Evolutionary conservation across 2,329 filamentous ascomycete genomes (phyloP), one percentile per base, ranked within the genome.

Genomic region (Fusarium sp.): DNA sequence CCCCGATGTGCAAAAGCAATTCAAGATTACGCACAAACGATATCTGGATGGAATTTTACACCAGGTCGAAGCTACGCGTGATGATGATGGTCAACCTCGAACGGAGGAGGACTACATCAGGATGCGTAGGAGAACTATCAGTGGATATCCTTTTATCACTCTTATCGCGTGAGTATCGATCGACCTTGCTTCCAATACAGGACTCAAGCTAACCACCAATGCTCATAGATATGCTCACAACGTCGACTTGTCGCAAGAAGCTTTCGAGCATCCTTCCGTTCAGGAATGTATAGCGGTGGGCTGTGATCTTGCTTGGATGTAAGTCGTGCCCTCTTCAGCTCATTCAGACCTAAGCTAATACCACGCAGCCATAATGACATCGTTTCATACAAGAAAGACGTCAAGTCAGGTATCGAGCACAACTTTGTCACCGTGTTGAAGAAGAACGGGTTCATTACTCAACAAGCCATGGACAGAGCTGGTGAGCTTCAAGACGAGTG

Each of bases 251-350:
- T 30, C 35, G 7, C 49, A 41, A 7, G 23, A 53, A 9, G 49
- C 23, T 12, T 53, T 53, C 15, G 23, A 53, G 3, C 35, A 53
- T 1, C 18, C 35, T 1, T 53, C 49, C 0, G 10, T 53, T 17
- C 49, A 53, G 26, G 49, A 53, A 17, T 53, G 35, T 17, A 53
- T 30, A 53, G 35, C 35, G n/a, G 35, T 53, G 12, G 49, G 49
- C 0, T 53, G 49, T 4, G 49, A 53, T 0, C 49, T 53, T 4
- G 49, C 49, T 1, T 53, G 35, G 49, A 41, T 41, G 35, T 14
- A 27, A 41, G 35, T 41, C 13, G 4, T 5, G 17, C 2, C 18
- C 5, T 7, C 5, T 11, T 41, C n/a, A 1, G 4, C 1, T 4
- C 20, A 4, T 11, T 26, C 6, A 11, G 2, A n/a, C 4, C 6